Evolutionary conservation across 2,329 filamentous ascomycete species (phyloP).

Genomic region (Polychaeton citri): DNA sequence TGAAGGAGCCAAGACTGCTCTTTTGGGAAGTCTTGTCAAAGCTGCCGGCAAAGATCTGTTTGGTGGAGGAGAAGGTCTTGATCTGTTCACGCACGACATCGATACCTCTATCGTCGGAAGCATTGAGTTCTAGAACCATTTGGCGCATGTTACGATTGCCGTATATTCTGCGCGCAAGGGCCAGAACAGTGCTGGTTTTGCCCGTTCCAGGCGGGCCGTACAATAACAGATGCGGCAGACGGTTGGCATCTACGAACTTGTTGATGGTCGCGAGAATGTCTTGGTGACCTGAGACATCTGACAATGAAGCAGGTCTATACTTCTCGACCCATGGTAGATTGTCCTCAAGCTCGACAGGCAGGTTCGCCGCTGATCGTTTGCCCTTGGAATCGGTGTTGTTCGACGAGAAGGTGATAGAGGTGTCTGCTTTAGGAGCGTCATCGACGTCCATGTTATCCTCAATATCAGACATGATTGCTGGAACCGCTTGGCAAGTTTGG

Average conservation of each 20-base stretch:
- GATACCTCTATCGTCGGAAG: constrained; percentile 92
- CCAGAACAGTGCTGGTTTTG: constrained; percentile 93
- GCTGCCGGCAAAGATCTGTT: constrained; percentile 69
- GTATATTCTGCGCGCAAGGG: constrained; percentile 85
- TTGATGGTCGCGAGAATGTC: constrained; percentile 97
- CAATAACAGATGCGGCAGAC: constrained; percentile 86
- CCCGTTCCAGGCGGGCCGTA: constrained; percentile 95
- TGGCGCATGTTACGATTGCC: constrained; percentile 85
- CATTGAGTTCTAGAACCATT: constrained; percentile 97
- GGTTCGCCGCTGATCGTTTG: constrained; percentile 81
- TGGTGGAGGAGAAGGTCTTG: constrained; percentile 97
- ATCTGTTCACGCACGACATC: constrained; percentile 97
- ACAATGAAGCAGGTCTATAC: constrained; percentile 76
- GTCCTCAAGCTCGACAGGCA: constrained; percentile 88
- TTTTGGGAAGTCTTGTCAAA: constrained; percentile 18
- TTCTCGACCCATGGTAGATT: constrained; percentile 97
- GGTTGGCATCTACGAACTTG: constrained; percentile 89
- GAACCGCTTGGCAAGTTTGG: neutral
- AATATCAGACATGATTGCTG: constrained; percentile 37
- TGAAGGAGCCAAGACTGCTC: constrained; percentile 58
- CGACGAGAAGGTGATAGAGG: constrained; percentile 53
- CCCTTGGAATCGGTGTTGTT: constrained; percentile 61
- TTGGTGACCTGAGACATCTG: constrained; percentile 90
- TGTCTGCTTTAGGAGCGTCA: constrained; percentile 36
- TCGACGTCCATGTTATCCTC: constrained; percentile 57